Evolutionary conservation across 2,329 filamentous ascomycete genomes (phyloP).

Genomic region (Pseudogymnoascus sp.): DNA sequence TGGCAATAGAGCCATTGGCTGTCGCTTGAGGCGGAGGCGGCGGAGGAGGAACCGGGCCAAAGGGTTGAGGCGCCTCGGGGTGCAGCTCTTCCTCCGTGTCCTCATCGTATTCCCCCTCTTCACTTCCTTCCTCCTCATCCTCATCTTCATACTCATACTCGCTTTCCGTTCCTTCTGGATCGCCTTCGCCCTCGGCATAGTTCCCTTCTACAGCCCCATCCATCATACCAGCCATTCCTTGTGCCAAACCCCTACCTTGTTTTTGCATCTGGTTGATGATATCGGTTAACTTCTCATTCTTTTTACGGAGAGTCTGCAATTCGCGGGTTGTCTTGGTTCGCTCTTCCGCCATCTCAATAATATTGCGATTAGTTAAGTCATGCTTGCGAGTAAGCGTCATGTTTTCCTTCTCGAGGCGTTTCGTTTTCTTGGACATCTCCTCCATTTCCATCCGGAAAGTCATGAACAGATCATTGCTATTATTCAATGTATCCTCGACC

Average conservation of each 20-base stretch:
- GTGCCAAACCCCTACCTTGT: conserved; percentile 69
- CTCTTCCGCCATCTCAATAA: conserved; percentile 95
- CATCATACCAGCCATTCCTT: conserved; percentile 52
- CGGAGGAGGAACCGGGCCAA: conserved; percentile 28
- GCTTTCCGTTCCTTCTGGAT: conserved; percentile 48
- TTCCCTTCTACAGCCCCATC: conserved; percentile 47
- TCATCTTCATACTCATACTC: conserved; percentile 58
- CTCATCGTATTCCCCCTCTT: conserved; percentile 37
- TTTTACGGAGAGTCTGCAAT: conserved; percentile 64
- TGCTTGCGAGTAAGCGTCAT: conserved; percentile 84
- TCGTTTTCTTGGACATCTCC: conserved; percentile 99
- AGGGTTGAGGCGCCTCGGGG: conserved; percentile 25
- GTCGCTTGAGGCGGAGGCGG: conserved; percentile 18
- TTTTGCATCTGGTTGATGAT: conserved; percentile 96
- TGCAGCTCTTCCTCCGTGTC: conserved; percentile 33
- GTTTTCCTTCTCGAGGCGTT: conserved; percentile 93
- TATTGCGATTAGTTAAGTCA: conserved; percentile 86
- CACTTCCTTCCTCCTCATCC: conserved; percentile 42
- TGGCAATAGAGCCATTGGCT: conserved; percentile 22
- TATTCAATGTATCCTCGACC: conserved; percentile 98
- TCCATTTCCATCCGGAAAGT: conserved; percentile 99
- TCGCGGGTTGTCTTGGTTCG: conserved; percentile 67
- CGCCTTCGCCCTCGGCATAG: conserved; percentile 45
- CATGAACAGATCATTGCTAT: conserved; percentile 93
- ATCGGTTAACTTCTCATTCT: conserved; percentile 83